Conservation (phyloP, 2,329 filamentous ascomycete genomes). For the Fusarium sp. region DNA sequence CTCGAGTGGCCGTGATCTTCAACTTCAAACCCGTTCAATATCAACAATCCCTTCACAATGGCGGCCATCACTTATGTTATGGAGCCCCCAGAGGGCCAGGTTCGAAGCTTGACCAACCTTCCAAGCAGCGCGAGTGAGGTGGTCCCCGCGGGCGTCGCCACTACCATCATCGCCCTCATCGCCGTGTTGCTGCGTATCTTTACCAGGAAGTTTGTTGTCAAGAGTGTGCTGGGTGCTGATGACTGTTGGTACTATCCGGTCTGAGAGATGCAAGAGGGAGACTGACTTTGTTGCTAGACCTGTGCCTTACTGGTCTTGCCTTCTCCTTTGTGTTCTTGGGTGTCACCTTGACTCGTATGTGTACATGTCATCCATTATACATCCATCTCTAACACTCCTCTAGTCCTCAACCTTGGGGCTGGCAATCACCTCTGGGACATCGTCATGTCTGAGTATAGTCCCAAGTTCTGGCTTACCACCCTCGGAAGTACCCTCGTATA, state of each 20-base stretch:
- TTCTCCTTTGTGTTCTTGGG: slow-evolving; percentile 44
- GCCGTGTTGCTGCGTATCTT: slow-evolving; percentile 43
- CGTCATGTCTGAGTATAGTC: slow-evolving; percentile 30
- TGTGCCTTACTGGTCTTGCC: slow-evolving; percentile 40
- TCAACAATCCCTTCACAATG: slow-evolving; percentile 18
- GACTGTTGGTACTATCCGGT: slow-evolving; percentile 41
- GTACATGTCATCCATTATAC: fast-evolving
- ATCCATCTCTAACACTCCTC: not conserved
- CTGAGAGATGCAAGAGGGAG: not conserved
- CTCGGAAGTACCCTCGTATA: slow-evolving; percentile 57
- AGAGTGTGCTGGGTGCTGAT: slow-evolving; percentile 43
- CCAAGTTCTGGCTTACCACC: slow-evolving; percentile 46
- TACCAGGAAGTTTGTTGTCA: slow-evolving; percentile 46
- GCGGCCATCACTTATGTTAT: slow-evolving; percentile 71
- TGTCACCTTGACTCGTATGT: slow-evolving; percentile 41
- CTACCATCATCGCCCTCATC: slow-evolving; percentile 39
- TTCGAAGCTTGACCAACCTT: slow-evolving; percentile 34
- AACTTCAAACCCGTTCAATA: not conserved
- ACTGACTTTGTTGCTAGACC: slow-evolving; percentile 28
- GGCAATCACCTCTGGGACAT: slow-evolving; percentile 49
- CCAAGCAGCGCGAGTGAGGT: slow-evolving; percentile 41
- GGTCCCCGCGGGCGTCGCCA: slow-evolving; percentile 38
- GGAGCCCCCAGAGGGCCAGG: slow-evolving; percentile 44
- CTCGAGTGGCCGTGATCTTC: slow-evolving; percentile 20
- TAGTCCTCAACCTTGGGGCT: slow-evolving; percentile 43